phyloP scores from a whole-genome alignment of 306 rosid species.

The Coriaria nepalensis region DNA sequence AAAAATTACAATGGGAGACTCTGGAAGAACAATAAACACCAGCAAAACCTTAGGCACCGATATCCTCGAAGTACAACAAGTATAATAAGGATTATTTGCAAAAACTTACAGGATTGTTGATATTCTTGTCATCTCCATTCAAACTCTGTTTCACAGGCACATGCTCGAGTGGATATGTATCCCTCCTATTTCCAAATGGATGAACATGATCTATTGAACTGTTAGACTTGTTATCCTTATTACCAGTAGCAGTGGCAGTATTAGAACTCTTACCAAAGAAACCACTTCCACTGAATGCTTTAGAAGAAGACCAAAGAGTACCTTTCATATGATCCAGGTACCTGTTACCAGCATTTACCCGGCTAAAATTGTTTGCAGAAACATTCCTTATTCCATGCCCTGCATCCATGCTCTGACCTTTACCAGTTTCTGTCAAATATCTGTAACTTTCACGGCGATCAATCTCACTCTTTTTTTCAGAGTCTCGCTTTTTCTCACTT shows the following conservation, averaged over 20 bases:
- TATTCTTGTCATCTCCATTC: slow-evolving; percentile 56
- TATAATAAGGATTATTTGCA: slow-evolving; percentile 3
- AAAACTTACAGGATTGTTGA: slow-evolving; percentile 52
- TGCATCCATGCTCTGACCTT: slow-evolving; percentile 42
- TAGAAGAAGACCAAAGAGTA: slow-evolving; percentile 75
- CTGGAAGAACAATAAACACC: no score
- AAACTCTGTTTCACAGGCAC: slow-evolving; percentile 36
- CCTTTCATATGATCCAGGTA: slow-evolving; percentile 91
- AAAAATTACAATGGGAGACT: no score
- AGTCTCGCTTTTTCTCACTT: slow-evolving; percentile 56
- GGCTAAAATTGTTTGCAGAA: slow-evolving; percentile 32
- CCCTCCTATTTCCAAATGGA: slow-evolving; percentile 43
- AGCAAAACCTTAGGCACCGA: no score
- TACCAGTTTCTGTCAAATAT: slow-evolving; percentile 41
- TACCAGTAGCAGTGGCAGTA: slow-evolving; percentile 25
- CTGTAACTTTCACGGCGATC: slow-evolving; percentile 57
- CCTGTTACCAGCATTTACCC: slow-evolving; percentile 70
- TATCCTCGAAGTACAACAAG: no score
- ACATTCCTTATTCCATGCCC: slow-evolving; percentile 39
- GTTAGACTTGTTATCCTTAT: slow-evolving; percentile 56
- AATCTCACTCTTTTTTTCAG: slow-evolving; percentile 51
- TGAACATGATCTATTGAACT: slow-evolving; percentile 53
- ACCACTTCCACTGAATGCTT: slow-evolving; percentile 67
- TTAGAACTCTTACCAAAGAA: slow-evolving; percentile 63
- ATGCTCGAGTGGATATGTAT: slow-evolving; percentile 45